A percentile compares a stretch with the other conserved stretches of the same genome.
Conservation (phyloP, 371 early-diverging fungal genomes). For the Sporodiniella umbellata region DNA sequence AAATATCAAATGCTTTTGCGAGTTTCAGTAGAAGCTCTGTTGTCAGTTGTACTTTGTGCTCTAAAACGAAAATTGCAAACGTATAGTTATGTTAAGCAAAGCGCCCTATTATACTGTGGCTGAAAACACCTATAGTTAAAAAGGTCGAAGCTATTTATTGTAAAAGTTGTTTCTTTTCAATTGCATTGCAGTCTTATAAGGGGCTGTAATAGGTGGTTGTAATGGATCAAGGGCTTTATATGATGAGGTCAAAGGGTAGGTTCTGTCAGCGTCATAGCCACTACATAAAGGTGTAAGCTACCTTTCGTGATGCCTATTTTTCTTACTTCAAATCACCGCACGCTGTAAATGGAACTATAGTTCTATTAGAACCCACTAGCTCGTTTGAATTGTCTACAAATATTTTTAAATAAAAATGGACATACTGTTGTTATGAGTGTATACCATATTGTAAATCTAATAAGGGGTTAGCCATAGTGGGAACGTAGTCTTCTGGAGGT, state of each 20-base stretch:
- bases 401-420: neutral
- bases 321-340: slow-evolving; percentile 84
- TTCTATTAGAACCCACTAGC: slow-evolving; percentile 69
- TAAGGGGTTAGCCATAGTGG: slow-evolving; percentile 87
- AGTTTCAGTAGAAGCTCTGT: too few relatives aligned
- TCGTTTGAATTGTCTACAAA: slow-evolving; percentile 52
- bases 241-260: slow-evolving; percentile 66
- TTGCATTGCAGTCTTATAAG: slow-evolving; percentile 84
- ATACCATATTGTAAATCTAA: slow-evolving; percentile 73
- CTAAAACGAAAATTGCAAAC: too few relatives aligned
- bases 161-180: slow-evolving; percentile 75
- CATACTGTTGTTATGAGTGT: too few relatives aligned
- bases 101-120: too few relatives aligned
- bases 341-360: slow-evolving; percentile 87
- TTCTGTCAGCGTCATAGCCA: slow-evolving; percentile 82
- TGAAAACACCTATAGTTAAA: too few relatives aligned
- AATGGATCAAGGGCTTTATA: slow-evolving; percentile 71
- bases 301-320: slow-evolving; percentile 13
- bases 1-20: too few relatives aligned
- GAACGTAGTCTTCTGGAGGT: slow-evolving; percentile 81
- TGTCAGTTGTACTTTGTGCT: too few relatives aligned
- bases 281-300: slow-evolving; percentile 26
- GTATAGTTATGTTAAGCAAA: too few relatives aligned
- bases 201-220: slow-evolving; percentile 88
- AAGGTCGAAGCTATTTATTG: too few relatives aligned